These are phyloP conservation scores for Elaeis oleifera DNA, from an alignment of 202 grass and related monocot species.

Conservation along the genomic window DNA sequence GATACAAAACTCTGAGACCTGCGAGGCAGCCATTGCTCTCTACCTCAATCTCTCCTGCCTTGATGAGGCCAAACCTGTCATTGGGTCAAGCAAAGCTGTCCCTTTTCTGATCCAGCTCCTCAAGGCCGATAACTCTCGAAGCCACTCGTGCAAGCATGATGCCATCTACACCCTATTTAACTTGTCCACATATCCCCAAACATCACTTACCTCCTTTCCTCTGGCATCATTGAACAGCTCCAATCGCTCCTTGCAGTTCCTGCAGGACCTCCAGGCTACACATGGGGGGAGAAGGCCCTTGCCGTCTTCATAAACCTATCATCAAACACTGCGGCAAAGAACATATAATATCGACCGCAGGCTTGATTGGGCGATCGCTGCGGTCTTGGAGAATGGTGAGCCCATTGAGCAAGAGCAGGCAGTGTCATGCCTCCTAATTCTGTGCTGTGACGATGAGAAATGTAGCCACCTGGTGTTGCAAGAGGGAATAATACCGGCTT, in stretches of 20 bases:
- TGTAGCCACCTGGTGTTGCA: constrained; percentile 72
- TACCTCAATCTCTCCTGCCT: constrained; percentile 89
- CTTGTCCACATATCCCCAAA: constrained; percentile 61
- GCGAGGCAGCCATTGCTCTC: constrained; percentile 54
- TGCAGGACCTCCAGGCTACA: constrained; percentile 32
- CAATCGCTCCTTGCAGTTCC: constrained; percentile 44
- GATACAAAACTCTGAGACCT: constrained; percentile 46
- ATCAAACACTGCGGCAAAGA: constrained; percentile 44
- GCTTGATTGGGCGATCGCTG: constrained; percentile 47
- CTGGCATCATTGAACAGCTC: constrained; percentile 54
- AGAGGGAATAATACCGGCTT: constrained; percentile 78
- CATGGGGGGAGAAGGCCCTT: constrained; percentile 68
- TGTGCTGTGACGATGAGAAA: constrained; percentile 60
- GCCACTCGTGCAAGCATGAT: constrained; percentile 62
- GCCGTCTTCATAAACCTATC: constrained; percentile 74
- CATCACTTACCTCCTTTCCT: constrained; percentile 52
- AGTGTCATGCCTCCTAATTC: constrained; percentile 62
- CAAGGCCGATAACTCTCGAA: constrained; percentile 22
- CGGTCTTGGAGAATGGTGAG: constrained; percentile 58
- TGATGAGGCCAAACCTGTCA: constrained; percentile 58
- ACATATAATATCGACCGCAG: constrained; percentile 57
- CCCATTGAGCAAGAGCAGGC: constrained; percentile 72
- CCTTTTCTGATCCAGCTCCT: constrained; percentile 49
- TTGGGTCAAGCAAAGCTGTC: constrained; percentile 58
- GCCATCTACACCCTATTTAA: constrained; percentile 77